These are phyloP conservation scores for Podospora tetraspora DNA, from an alignment of 495 filamentous ascomycete genomes.

Conservation along the genomic window DNA sequence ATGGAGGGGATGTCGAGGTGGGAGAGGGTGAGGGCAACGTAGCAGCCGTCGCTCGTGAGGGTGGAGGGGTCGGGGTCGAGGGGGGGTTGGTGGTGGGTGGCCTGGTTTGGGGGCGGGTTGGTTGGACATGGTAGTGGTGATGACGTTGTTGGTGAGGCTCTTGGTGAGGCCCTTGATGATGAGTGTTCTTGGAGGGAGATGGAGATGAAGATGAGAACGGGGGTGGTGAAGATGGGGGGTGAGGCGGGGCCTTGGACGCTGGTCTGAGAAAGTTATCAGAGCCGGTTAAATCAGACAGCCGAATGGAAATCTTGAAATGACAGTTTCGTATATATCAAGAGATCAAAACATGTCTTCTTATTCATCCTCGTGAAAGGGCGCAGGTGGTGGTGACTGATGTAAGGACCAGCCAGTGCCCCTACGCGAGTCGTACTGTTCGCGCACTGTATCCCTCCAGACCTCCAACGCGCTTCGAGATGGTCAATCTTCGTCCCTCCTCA, in stretches of 20 bases:
- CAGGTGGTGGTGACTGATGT: background rate
- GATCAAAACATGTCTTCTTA: background rate
- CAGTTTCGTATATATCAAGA: background rate
- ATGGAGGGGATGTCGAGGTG: slow-evolving; percentile 54
- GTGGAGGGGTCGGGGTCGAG: slow-evolving; percentile 12
- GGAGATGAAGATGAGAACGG: background rate
- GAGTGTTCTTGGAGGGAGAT: too few relatives aligned
- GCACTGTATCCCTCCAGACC: background rate
- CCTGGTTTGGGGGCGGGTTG: background rate
- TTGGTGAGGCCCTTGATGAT: too few relatives aligned
- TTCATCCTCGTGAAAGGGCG: background rate
- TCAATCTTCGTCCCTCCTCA: background rate
- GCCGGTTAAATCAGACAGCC: background rate
- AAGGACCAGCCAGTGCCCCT: background rate
- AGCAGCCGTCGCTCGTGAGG: slow-evolving; percentile 40
- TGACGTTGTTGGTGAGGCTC: too few relatives aligned
- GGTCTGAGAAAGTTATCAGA: background rate
- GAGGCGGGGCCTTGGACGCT: background rate
- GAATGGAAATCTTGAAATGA: background rate
- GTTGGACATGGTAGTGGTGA: background rate
- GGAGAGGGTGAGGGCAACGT: slow-evolving; percentile 59
- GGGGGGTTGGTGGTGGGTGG: slow-evolving; percentile 1
- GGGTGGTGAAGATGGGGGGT: background rate
- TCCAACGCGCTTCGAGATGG: background rate
- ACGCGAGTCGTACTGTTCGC: background rate